Conservation (phyloP, 495 filamentous ascomycete genomes). For the Massariosphaeria phaeospora region DNA sequence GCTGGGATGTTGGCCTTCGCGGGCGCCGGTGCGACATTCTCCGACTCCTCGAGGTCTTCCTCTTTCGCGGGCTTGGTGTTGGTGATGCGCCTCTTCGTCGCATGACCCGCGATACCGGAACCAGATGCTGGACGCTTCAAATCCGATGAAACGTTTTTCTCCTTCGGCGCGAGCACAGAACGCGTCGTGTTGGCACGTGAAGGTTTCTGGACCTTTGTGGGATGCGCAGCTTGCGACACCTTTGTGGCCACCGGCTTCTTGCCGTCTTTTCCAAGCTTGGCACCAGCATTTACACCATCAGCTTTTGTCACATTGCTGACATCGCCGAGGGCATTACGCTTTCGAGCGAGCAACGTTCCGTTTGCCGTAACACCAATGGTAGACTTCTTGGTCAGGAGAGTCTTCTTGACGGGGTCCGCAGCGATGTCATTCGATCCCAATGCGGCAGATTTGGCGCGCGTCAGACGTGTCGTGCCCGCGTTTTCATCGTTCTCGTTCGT, state of each 20-base stretch:
- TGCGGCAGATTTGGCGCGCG: conserved; percentile 84
- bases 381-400: conserved; percentile 70
- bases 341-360: conserved; percentile 40
- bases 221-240: conserved; percentile 71
- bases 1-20: conserved; percentile 16
- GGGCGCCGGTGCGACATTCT: conserved; percentile 49
- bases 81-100: conserved; percentile 58
- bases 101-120: conserved; percentile 56
- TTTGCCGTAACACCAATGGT: conserved; percentile 44
- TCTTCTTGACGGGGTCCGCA: conserved; percentile 60
- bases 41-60: conserved; percentile 51
- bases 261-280: conserved; percentile 34
- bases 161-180: conserved; percentile 58
- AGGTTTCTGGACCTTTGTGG: conserved; percentile 75
- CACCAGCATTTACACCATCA: conserved; percentile 47
- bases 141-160: conserved; percentile 47
- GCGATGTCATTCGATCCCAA: conserved; percentile 54
- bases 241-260: conserved; percentile 59
- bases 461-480: conserved; percentile 69
- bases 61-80: conserved; percentile 55
- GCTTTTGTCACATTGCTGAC: conserved; percentile 89
- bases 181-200: conserved; percentile 59
- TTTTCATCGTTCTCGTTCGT: conserved; percentile 97
- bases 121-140: conserved; percentile 68
- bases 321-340: conserved; percentile 62